Conservation (phyloP, 306 rosid species). For the Prunus armeniaca region DNA sequence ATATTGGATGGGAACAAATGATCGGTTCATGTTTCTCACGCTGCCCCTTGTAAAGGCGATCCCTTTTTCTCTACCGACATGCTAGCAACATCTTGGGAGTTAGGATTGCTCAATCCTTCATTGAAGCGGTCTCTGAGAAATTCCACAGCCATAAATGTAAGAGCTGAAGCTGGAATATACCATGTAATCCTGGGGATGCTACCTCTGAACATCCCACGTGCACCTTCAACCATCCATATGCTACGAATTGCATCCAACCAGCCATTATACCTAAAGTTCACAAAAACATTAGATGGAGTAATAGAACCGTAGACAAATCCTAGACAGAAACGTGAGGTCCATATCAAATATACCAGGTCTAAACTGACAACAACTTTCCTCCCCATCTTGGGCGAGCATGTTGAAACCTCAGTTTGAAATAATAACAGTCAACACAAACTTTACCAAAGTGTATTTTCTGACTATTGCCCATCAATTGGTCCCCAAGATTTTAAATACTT, state of each 20-base stretch:
- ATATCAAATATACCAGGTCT: no score
- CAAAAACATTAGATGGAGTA: conserved; percentile 3
- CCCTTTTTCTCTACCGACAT: conserved; percentile 48
- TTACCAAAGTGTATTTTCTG: no score
- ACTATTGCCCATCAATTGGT: no score
- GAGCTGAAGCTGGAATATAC: conserved; percentile 93
- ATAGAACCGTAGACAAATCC: no score
- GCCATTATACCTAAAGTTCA: conserved; percentile 55
- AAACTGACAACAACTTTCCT: no score
- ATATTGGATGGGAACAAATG: background rate
- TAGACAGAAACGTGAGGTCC: no score
- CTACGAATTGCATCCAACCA: conserved; percentile 68
- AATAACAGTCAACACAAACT: no score
- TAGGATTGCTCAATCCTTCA: conserved; percentile 27
- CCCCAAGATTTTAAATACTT: no score
- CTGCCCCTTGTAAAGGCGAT: conserved; percentile 37
- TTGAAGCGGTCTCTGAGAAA: conserved; percentile 71
- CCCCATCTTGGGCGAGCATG: no score
- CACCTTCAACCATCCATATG: conserved; percentile 68
- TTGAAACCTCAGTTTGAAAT: no score
- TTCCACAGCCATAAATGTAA: conserved; percentile 89
- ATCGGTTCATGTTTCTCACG: conserved; percentile 13
- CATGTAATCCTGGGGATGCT: conserved; percentile 82
- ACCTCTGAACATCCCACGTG: conserved; percentile 73
- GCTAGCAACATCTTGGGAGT: conserved; percentile 38